These are phyloP conservation scores for Malassezia caprae DNA, from an alignment of 1,284 basidiomycete species.

Conservation along the genomic window DNA sequence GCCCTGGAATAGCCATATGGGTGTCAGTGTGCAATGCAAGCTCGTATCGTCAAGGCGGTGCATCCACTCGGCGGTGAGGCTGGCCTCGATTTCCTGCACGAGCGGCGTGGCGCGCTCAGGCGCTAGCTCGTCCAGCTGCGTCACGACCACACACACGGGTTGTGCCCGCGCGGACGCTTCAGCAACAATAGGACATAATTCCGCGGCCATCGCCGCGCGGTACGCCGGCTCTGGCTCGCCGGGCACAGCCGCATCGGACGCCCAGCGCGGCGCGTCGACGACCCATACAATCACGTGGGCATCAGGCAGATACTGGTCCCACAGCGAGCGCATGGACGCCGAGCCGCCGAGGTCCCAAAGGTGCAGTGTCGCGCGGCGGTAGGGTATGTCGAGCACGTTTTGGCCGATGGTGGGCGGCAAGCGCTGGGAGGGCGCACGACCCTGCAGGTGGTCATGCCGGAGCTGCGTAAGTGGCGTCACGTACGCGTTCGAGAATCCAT, in stretches of 20 bases:
- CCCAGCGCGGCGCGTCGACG: slow-evolving; percentile 21
- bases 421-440: slow-evolving; percentile 12
- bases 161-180: slow-evolving; percentile 1
- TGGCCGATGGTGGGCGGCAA: slow-evolving; percentile 33
- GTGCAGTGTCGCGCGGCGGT: slow-evolving; percentile 21
- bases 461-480: background rate
- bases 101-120: background rate
- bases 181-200: background rate
- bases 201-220: background rate
- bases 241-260: background rate
- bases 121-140: slow-evolving; percentile 1
- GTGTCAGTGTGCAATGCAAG: background rate
- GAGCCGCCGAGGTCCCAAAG: slow-evolving; percentile 37
- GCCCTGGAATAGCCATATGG: background rate
- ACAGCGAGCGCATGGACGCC: slow-evolving; percentile 25
- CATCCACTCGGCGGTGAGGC: background rate
- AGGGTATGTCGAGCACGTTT: slow-evolving; percentile 27
- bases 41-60: background rate
- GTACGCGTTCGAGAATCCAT: slow-evolving; percentile 26
- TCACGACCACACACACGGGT: slow-evolving; percentile 7
- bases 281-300: slow-evolving; percentile 27
- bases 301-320: slow-evolving; percentile 31
- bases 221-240: slow-evolving; percentile 1
- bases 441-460: slow-evolving; percentile 4
- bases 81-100: background rate